Evolutionary conservation across 2,329 filamentous ascomycete species (phyloP), one percentile per base, ranked within the genome.

Genomic region (Diaporthe destruens): DNA sequence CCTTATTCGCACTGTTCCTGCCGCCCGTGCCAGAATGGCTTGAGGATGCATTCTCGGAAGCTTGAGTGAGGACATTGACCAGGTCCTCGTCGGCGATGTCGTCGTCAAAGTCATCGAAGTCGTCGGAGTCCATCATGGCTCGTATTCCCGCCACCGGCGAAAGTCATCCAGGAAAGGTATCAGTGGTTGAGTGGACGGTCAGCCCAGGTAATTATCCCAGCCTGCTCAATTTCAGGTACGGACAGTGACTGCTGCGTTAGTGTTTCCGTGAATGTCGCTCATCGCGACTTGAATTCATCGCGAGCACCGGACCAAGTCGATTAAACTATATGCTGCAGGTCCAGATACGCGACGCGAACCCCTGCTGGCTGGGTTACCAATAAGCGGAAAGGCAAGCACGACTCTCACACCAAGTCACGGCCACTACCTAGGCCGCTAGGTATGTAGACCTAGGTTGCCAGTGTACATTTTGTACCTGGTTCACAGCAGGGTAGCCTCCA

Each of bases 51-150:
- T 47, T 76, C 73, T 72, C 80, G 75, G 80, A 81, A 6, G 81
- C 81, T 75, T 91, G 87, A 49, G 88, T 90, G 29, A 90, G 85
- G 8, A 87, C 91, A 47, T 87, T 83, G 56, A 93, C 84, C 72
- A 93, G 82, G 75, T 92, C 91, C 77, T 92, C 91, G 74, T 93
- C 91, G 68, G 88, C 87, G 68, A 92, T 86, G 75, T 88, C 87
- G 74, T 90, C 90, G 72, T 90, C 90, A 77, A 90, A 92, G 57
- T 91, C 89, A 75, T 90, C 90, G 77, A 90, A 92, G 57, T 91
- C 89, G 75, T 92, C 89, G 73, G 83, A 86, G 73, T 89, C 86
- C 87, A 89, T 88, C 57, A 57, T 76, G 57, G 67, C 68, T 42
- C 55, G 74, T 12, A 25, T 14, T 36, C 32, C 44, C 36, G 44